Evolutionary conservation across 768 basidiomycete species (phyloP).

Genomic region (Nidularia pulvinata): DNA sequence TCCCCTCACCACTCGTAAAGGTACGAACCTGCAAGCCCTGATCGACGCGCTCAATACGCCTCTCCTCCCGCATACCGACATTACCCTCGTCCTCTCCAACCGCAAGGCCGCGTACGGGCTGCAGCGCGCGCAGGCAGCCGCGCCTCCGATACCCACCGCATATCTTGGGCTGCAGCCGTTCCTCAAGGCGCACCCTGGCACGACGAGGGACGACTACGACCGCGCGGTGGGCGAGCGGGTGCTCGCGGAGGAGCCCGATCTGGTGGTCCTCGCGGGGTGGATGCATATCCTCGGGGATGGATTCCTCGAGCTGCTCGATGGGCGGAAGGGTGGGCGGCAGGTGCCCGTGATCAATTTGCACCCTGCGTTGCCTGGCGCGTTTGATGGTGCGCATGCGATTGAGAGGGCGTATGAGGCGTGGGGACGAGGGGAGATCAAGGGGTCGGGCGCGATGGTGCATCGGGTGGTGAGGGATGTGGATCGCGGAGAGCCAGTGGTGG

Average conservation of each 20-base stretch:
- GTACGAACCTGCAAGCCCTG: conserved; percentile 95
- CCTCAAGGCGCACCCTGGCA: conserved; percentile 68
- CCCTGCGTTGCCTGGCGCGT: conserved; percentile 94
- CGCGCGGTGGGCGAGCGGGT: conserved; percentile 74
- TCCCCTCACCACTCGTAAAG: conserved; percentile 32
- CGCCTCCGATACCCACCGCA: conserved; percentile 79
- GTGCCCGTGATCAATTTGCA: conserved; percentile 96
- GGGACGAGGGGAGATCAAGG: conserved; percentile 74
- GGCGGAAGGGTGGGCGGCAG: conserved; percentile 34
- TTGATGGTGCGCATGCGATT: conserved; percentile 94
- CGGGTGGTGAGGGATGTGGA: conserved; percentile 93
- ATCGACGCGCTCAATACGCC: conserved; percentile 84
- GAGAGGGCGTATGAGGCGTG: conserved; percentile 90
- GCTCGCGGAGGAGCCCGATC: conserved; percentile 64
- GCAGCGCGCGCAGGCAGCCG: conserved; percentile 67
- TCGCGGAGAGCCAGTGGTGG: conserved; percentile 84
- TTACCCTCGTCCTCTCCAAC: conserved; percentile 89
- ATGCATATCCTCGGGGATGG: conserved; percentile 93
- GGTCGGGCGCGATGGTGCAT: conserved; percentile 92
- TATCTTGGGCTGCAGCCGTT: conserved; percentile 87
- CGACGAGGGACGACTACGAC: conserved; percentile 86
- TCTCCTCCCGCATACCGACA: conserved; percentile 67
- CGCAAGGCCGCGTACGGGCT: conserved; percentile 91
- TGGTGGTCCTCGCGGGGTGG: conserved; percentile 97
- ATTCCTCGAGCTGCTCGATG: conserved; percentile 72